phyloP scores from a whole-genome alignment of 768 basidiomycete species.

The Phaffia australis region DNA sequence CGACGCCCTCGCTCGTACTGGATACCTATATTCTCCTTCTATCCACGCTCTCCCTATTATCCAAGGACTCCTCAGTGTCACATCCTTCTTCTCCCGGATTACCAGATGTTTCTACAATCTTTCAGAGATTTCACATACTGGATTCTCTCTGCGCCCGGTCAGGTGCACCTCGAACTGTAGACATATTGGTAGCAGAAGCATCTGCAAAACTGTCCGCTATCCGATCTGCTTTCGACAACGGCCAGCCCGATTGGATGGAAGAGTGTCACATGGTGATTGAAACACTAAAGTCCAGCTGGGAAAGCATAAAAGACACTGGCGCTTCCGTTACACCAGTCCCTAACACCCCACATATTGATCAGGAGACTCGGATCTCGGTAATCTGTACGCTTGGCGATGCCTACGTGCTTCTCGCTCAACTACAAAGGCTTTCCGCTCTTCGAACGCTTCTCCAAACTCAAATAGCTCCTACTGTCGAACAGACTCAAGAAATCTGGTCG shows the following conservation, averaged over 20 bases:
- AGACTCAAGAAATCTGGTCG: conserved; percentile 10
- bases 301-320: background rate
- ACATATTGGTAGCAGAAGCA: conserved; percentile 13
- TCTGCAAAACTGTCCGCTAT: background rate
- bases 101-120: background rate
- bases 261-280: background rate
- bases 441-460: background rate
- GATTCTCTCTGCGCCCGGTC: conserved; percentile 1
- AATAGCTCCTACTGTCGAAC: background rate
- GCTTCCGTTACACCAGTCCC: background rate
- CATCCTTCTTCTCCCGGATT: background rate
- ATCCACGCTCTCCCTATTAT: conserved; percentile 8
- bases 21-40: conserved; percentile 20
- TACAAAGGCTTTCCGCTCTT: background rate
- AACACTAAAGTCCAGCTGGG: background rate
- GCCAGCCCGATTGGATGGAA: background rate
- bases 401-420: conserved; percentile 11
- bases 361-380: conserved; percentile 14
- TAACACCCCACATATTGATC: background rate
- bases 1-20: conserved; percentile 19
- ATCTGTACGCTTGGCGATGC: conserved; percentile 21
- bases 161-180: conserved; percentile 5
- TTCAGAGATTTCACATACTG: conserved; percentile 6
- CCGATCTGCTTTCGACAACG: background rate
- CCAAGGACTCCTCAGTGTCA: no score